Percentiles rank a stretch among this genome's conserved stretches.
phyloP scores from a whole-genome alignment of 331 rosid genomes.

The Acacia pycnantha region DNA sequence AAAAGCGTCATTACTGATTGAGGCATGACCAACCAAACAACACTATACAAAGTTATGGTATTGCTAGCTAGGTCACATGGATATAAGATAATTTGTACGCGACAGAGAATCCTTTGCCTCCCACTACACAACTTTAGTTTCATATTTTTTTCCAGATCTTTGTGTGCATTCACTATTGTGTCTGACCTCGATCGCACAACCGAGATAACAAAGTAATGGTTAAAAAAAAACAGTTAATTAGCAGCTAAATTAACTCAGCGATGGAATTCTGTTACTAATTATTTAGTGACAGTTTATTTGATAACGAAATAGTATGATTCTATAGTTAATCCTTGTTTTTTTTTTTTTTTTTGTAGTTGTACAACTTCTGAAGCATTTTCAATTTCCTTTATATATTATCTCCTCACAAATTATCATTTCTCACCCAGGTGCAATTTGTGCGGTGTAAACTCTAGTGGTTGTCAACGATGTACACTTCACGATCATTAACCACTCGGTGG shows the following conservation, averaged over 20 bases:
- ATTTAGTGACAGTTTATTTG: too few species aligned
- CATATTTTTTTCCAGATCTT: background rate
- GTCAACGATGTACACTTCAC: background rate
- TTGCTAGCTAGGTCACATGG: background rate
- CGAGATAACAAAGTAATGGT: too few species aligned
- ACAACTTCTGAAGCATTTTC: background rate
- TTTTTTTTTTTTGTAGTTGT: background rate
- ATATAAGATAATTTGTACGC: background rate
- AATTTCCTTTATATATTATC: background rate
- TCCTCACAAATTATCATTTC: background rate
- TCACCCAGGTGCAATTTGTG: background rate
- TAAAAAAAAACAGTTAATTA: too few species aligned
- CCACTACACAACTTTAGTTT: background rate
- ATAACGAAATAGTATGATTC: too few species aligned
- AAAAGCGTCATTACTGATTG: background rate
- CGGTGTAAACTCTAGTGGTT: background rate
- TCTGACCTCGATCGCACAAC: too few species aligned
- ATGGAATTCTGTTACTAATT: too few species aligned
- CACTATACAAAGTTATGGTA: background rate
- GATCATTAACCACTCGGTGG: background rate
- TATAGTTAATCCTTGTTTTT: too few species aligned
- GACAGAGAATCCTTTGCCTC: background rate
- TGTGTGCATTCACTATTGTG: too few species aligned
- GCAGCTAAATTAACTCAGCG: too few species aligned
- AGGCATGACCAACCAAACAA: background rate